Evolutionary conservation across 202 grass and related monocot genomes (phyloP).

Genomic region (Zoysia matrella): DNA sequence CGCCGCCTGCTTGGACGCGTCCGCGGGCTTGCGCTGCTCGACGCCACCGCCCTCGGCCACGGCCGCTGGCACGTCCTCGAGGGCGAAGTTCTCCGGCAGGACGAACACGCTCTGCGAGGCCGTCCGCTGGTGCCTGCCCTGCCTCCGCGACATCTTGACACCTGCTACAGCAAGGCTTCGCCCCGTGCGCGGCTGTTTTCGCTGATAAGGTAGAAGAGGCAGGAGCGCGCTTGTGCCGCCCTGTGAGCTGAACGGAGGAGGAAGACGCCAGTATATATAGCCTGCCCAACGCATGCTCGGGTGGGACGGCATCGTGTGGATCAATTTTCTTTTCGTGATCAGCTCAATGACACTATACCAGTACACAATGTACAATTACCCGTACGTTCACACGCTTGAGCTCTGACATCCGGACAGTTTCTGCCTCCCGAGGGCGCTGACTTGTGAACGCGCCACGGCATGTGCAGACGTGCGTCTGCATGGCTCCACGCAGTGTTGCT

Average conservation of each 20-base stretch:
- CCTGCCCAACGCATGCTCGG: slow-evolving; percentile 5
- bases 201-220: not conserved
- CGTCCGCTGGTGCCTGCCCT: slow-evolving; percentile 70
- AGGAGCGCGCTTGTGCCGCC: not conserved
- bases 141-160: slow-evolving; percentile 68
- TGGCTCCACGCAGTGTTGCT: not conserved
- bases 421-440: slow-evolving; percentile 47
- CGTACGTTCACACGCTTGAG: not conserved
- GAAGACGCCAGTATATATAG: slow-evolving; percentile 40
- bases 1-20: slow-evolving; percentile 37
- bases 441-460: slow-evolving; percentile 31
- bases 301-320: not conserved
- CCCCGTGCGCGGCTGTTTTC: not conserved
- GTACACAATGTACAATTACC: slow-evolving; percentile 10
- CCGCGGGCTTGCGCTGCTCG: slow-evolving; percentile 60
- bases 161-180: not conserved
- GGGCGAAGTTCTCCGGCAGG: slow-evolving; percentile 82
- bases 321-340: not conserved
- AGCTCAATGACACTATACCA: not conserved
- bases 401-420: slow-evolving; percentile 34
- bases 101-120: slow-evolving; percentile 82
- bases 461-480: slow-evolving; percentile 39
- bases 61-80: slow-evolving; percentile 55
- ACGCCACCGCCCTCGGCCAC: slow-evolving; percentile 38
- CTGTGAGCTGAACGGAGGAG: slow-evolving; percentile 31